phyloP scores from a whole-genome alignment of 1,139 yeast species.

The Blastobotrys ciferrii region DNA sequence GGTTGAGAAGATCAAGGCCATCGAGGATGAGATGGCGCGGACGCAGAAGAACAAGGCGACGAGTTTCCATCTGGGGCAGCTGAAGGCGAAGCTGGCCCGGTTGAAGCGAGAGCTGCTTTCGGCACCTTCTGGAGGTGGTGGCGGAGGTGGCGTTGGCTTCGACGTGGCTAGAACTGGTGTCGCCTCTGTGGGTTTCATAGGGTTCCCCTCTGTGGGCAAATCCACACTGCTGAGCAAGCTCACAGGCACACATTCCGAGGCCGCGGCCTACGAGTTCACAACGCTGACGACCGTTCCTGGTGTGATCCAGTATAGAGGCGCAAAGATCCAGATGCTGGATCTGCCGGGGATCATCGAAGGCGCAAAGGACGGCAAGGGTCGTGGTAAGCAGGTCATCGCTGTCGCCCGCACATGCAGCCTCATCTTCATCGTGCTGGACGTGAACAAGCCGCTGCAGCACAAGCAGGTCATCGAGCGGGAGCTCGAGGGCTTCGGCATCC shows the following conservation, averaged over 20 bases:
- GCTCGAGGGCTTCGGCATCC: conserved; percentile 94
- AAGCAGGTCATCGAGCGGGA: conserved; percentile 92
- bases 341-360: conserved; percentile 99
- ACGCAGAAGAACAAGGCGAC: conserved; percentile 97
- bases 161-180: conserved; percentile 98
- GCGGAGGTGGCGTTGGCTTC: conserved; percentile 84
- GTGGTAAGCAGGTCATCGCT: conserved; percentile 98
- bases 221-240: conserved; percentile 74
- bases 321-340: conserved; percentile 96
- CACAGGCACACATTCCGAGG: conserved; percentile 96
- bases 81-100: conserved; percentile 94
- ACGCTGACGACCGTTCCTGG: conserved; percentile 98
- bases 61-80: conserved; percentile 91
- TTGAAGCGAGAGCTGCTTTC: conserved; percentile 86
- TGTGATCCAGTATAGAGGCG: conserved; percentile 91
- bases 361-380: conserved; percentile 98
- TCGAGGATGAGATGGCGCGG: conserved; percentile 92
- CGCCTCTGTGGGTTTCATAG: conserved; percentile 95
- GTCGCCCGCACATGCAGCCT: conserved; percentile 95
- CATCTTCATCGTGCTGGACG: conserved; percentile 89
- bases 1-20: conserved; percentile 60
- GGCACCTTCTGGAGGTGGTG: conserved; percentile 76
- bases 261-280: conserved; percentile 96
- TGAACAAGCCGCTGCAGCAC: conserved; percentile 91
- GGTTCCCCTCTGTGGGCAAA: conserved; percentile 98